Evolutionary conservation across 2,329 filamentous ascomycete genomes (phyloP).

Genomic region (Cladosporium austrohemisphaericum): DNA sequence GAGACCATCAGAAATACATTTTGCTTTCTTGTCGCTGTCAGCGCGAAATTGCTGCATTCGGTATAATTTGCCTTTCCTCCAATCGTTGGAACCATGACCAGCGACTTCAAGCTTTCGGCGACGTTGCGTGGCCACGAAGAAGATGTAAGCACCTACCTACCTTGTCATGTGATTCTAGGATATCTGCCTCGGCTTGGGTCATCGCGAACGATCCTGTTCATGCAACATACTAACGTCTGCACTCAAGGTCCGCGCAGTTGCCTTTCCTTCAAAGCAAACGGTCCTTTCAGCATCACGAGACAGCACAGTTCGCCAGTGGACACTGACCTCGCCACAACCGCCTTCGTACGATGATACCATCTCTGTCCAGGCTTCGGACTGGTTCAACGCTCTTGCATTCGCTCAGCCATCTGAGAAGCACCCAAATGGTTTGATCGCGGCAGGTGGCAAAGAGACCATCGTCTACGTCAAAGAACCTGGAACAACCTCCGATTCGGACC

Average conservation of each 20-base stretch:
- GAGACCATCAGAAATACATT: no score
- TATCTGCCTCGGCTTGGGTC: no score
- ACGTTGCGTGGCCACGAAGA: slow-evolving; percentile 85
- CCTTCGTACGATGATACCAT: slow-evolving; percentile 74
- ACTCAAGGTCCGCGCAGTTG: slow-evolving; percentile 75
- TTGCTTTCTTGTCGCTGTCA: not conserved
- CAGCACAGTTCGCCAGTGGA: slow-evolving; percentile 85
- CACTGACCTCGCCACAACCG: slow-evolving; percentile 60
- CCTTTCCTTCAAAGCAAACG: slow-evolving; percentile 67
- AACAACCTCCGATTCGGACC: slow-evolving; percentile 66
- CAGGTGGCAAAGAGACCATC: slow-evolving; percentile 85
- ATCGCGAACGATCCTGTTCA: not conserved
- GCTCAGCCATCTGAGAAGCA: slow-evolving; percentile 64
- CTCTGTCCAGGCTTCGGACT: slow-evolving; percentile 73
- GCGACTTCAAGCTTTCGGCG: slow-evolving; percentile 87
- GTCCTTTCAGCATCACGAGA: slow-evolving; percentile 88
- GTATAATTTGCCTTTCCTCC: not conserved
- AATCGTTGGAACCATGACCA: slow-evolving; percentile 51
- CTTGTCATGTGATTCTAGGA: slow-evolving; percentile 12
- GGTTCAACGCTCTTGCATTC: slow-evolving; percentile 81
- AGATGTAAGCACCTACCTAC: slow-evolving; percentile 63
- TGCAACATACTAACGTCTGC: no score
- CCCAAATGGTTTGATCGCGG: slow-evolving; percentile 77
- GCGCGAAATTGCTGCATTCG: no score
- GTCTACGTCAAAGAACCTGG: slow-evolving; percentile 80